Percentiles rank a stretch among this genome's conserved stretches.
Conservation (phyloP, 306 rosid genomes). For the Myrica gale region DNA sequence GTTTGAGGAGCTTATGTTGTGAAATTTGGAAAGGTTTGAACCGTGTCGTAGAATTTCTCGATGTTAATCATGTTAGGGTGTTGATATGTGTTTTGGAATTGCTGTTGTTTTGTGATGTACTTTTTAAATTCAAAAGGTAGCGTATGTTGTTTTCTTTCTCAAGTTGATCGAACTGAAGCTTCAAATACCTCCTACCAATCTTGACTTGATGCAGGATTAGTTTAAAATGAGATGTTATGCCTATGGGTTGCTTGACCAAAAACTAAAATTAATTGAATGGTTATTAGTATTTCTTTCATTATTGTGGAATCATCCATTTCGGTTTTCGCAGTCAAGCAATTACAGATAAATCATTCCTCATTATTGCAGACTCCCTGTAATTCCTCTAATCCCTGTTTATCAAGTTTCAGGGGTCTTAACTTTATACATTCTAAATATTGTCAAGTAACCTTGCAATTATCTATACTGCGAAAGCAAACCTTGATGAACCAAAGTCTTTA, state of each 20-base stretch:
- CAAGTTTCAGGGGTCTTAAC: neutral
- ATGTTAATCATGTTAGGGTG: neutral
- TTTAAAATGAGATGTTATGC: neutral
- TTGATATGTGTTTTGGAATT: neutral
- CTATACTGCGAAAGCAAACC: too few species aligned
- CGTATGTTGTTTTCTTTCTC: neutral
- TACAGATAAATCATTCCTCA: neutral
- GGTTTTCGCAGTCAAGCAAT: neutral
- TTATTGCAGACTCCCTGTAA: constrained; percentile 2
- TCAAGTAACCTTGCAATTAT: too few species aligned
- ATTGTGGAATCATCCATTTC: neutral
- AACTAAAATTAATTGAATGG: neutral
- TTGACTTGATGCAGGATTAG: neutral
- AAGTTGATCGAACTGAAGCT: neutral
- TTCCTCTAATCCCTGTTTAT: neutral
- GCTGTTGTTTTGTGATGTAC: neutral
- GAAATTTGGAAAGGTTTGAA: constrained; percentile 11
- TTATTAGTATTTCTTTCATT: neutral
- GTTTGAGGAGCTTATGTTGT: neutral
- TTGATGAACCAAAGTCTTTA: too few species aligned
- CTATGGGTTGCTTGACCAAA: neutral
- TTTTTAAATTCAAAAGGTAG: neutral
- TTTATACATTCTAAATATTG: too few species aligned
- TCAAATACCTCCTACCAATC: neutral
- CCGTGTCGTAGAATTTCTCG: neutral